Conservation (phyloP, 805 yeast species). For the Lachancea sp. region DNA sequence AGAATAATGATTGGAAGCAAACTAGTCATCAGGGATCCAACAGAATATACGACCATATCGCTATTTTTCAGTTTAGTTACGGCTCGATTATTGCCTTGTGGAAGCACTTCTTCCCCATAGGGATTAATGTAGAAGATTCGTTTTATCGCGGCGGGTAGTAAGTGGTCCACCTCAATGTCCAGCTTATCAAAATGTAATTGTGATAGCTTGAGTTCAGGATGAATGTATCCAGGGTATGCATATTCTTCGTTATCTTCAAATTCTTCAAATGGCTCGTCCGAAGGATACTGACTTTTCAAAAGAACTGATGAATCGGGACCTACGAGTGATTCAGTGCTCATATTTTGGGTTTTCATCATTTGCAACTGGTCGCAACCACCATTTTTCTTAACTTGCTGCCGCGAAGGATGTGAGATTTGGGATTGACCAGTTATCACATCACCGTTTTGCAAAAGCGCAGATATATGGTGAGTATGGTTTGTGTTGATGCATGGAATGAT, state of each 20-base stretch:
- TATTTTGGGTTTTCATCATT: constrained; percentile 6
- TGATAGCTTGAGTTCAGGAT: constrained; percentile 68
- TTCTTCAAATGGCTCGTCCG: constrained; percentile 12
- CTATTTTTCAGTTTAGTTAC: constrained; percentile 43
- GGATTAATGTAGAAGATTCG: constrained; percentile 77
- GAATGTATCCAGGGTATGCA: constrained; percentile 39
- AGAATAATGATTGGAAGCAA: constrained; percentile 71
- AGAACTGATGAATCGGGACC: constrained; percentile 15
- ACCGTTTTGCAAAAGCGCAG: constrained; percentile 68
- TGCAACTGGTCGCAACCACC: constrained; percentile 16
- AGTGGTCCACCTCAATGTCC: constrained; percentile 38
- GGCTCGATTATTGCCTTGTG: constrained; percentile 62
- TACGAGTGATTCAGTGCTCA: constrained; percentile 19
- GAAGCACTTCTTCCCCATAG: constrained; percentile 80
- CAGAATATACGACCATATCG: constrained; percentile 61
- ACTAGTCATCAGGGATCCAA: constrained; percentile 87
- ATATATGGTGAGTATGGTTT: constrained; percentile 78
- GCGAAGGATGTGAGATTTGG: constrained; percentile 81
- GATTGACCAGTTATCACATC: constrained; percentile 80
- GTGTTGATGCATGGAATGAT: constrained; percentile 82
- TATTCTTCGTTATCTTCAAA: constrained; percentile 49
- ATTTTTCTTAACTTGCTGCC: constrained; percentile 5
- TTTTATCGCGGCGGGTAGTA: constrained; percentile 67
- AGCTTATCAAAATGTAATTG: constrained; percentile 55
- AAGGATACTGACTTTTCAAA: constrained; percentile 17